Evolutionary conservation across 2,329 filamentous ascomycete genomes (phyloP).

Genomic region (Trichoderma brevicompactum): DNA sequence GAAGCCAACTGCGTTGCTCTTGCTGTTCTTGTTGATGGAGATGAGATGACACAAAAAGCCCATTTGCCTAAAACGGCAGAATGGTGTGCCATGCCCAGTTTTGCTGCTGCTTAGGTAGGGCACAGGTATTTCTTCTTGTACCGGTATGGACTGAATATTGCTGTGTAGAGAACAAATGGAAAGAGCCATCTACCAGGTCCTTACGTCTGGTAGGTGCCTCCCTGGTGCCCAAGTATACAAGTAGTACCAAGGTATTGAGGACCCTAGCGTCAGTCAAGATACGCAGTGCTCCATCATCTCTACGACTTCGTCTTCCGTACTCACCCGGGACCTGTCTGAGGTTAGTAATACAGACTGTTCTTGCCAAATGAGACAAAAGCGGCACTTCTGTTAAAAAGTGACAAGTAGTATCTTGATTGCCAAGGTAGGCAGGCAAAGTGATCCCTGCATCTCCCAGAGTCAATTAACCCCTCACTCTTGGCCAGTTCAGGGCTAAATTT

Average conservation of each 20-base stretch:
- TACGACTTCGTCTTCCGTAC: not conserved
- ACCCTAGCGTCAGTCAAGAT: no score
- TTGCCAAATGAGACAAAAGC: constrained; percentile 7
- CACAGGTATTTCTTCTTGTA: no score
- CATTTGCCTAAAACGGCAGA: constrained; percentile 21
- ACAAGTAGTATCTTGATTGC: not conserved
- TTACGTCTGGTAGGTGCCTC: no score
- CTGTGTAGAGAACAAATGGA: no score
- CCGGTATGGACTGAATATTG: no score
- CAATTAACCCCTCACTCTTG: constrained; percentile 31
- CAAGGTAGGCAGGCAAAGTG: constrained; percentile 1
- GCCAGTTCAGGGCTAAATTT: constrained; percentile 32
- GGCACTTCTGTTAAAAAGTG: not conserved
- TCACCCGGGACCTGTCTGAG: no score
- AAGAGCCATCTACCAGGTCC: no score
- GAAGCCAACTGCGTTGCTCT: not conserved
- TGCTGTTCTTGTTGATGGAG: constrained; percentile 3
- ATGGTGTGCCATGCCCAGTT: not conserved
- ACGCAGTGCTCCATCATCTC: no score
- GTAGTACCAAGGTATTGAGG: not conserved
- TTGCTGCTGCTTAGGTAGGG: no score
- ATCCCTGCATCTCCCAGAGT: not conserved
- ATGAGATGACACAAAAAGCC: not conserved
- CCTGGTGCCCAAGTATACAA: no score
- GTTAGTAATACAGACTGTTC: no score